phyloP scores from a whole-genome alignment of 305 asterid species.

The Fraxinus latifolia region DNA sequence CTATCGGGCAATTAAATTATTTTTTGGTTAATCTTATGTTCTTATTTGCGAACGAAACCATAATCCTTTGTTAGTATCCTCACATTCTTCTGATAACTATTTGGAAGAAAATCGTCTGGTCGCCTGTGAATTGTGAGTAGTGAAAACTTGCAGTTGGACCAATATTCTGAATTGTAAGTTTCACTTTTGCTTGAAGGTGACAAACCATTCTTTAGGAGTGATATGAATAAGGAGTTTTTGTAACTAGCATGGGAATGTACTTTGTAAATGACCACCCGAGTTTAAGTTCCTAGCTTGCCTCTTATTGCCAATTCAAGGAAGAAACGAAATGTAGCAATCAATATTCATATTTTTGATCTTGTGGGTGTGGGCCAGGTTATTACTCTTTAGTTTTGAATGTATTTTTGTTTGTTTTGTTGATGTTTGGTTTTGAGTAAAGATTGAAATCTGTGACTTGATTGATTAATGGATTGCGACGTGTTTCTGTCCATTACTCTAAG shows the following conservation, averaged over 20 bases:
- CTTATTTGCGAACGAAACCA: slow-evolving; percentile 3
- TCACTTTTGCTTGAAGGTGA: neutral
- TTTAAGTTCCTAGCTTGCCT: slow-evolving; percentile 9
- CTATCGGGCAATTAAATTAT: slow-evolving; percentile 19
- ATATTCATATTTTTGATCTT: neutral
- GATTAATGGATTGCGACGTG: slow-evolving; percentile 19
- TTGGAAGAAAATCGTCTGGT: neutral
- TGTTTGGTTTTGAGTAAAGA: slow-evolving; percentile 25
- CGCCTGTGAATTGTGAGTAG: neutral
- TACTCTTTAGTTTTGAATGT: slow-evolving; percentile 25
- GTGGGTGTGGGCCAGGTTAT: slow-evolving; percentile 12
- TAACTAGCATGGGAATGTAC: neutral
- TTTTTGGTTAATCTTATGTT: slow-evolving; percentile 11
- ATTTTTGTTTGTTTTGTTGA: slow-evolving; percentile 9
- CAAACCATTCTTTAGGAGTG: neutral
- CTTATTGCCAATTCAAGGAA: slow-evolving; percentile 17
- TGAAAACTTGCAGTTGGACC: neutral
- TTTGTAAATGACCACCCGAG: neutral
- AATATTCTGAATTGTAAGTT: neutral
- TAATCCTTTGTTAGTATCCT: neutral
- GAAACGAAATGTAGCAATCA: slow-evolving; percentile 5
- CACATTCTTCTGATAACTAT: neutral
- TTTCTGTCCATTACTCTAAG: slow-evolving; percentile 18
- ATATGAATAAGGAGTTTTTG: neutral
- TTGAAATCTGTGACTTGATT: slow-evolving; percentile 19